These are phyloP conservation scores for Tolypocladium nubicola DNA, from an alignment of 2,329 filamentous ascomycete genomes.

Conservation along the genomic window DNA sequence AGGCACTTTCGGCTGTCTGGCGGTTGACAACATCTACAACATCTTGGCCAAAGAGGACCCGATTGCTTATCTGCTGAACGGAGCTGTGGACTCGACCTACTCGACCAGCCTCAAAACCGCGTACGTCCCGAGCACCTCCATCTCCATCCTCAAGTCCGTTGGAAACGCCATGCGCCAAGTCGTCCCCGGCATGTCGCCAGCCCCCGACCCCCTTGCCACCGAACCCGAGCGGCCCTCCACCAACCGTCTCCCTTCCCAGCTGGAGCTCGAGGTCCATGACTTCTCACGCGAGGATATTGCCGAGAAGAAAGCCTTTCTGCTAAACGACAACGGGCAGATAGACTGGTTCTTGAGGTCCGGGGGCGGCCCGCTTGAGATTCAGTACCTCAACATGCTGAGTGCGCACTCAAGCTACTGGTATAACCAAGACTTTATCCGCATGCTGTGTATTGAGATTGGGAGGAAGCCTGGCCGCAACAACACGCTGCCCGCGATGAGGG, in stretches of 20 bases:
- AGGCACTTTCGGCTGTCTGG: constrained; percentile 78
- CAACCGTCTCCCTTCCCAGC: constrained; percentile 45
- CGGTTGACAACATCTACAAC: constrained; percentile 95
- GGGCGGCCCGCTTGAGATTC: constrained; percentile 80
- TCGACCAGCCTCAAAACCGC: constrained; percentile 66
- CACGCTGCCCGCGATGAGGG: constrained; percentile 47
- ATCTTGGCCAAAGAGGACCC: constrained; percentile 62
- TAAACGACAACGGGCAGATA: constrained; percentile 95
- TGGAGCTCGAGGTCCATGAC: constrained; percentile 94
- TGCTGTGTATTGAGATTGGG: constrained; percentile 83
- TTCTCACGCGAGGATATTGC: constrained; percentile 88
- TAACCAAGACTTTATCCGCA: constrained; percentile 75
- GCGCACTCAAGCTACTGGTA: constrained; percentile 95
- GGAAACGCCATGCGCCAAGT: constrained; percentile 52
- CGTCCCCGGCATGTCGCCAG: constrained; percentile 39
- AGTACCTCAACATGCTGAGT: constrained; percentile 94
- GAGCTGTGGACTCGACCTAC: constrained; percentile 74
- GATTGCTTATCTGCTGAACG: constrained; percentile 87
- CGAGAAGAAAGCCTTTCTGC: constrained; percentile 73
- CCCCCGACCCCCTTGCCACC: constrained; percentile 16
- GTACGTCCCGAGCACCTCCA: constrained; percentile 63
- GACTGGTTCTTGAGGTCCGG: constrained; percentile 81
- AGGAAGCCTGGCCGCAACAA: constrained; percentile 56
- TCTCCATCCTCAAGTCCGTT: constrained; percentile 54
- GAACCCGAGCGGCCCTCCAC: constrained; percentile 26